Evolutionary conservation across 179 eudicot genomes (phyloP), one percentile per base, ranked within the genome.

Genomic region (Spinacia oleracea): DNA sequence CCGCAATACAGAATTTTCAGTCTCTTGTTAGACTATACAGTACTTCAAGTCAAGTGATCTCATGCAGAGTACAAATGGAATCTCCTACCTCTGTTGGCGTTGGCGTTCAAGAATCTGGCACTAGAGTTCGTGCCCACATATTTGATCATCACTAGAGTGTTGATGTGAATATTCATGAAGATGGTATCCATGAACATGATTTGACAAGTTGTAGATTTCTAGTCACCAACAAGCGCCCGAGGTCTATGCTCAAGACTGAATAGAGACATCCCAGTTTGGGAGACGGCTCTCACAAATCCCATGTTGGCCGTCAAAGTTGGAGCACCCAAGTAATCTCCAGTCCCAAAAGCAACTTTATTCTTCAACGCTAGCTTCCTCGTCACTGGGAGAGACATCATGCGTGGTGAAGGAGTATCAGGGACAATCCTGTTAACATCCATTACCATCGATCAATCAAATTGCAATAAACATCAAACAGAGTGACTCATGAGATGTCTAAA

Each of bases 291-390:
- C 34, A 88, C 94, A 80, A 91, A 95, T 73, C 88, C 97, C 97
- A 91, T 87, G 77, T 93, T 95, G 68, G 97, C 97, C 25, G 98
- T 90, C 87, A 95, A 82, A 72, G 97, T 93, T 70, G 92, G 98
- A 74, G 94, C 92, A 75, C 84, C 77, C 90, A 89, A 89, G 69
- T 80, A 73, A 85, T 95, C 98, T 60, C 98, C 98, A 10, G 96
- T 95, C 59, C 98, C 98, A 85, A 95, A 95, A 74, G 90, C 81
- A 76, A 93, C 82, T 81, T 95, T 95, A 85, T 95, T 95, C 86
- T 95, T 95, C 76, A 84, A 68, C 27, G 91, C 95, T 81, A 95
- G 82, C 88, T 95, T 95, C 81, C 98, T 88, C 71, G 98, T 95
- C 55, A 91, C 90, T 14, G 96, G 91, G 35, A 95, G 91, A 87